Percentiles rank a stretch among this genome's conserved stretches.
phyloP scores from a whole-genome alignment of 2,329 filamentous ascomycete species.

The Ophiostoma montium region DNA sequence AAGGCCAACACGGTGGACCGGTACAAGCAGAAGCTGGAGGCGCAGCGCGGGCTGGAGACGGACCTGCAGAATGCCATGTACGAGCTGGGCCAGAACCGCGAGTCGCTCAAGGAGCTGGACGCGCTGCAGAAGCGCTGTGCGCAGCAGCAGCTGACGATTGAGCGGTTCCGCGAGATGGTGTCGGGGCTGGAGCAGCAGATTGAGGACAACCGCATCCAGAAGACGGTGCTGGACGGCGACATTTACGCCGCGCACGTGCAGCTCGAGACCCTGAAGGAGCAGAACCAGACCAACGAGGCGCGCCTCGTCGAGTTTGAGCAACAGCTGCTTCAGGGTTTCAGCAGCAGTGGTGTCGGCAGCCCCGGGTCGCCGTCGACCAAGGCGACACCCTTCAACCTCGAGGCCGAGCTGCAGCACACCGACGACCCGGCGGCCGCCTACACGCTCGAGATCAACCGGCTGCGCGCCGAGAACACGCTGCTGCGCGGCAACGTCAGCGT shows the following conservation, averaged over 20 bases:
- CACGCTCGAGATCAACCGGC: slow-evolving; percentile 38
- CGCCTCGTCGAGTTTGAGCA: slow-evolving; percentile 47
- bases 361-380: neutral
- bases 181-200: slow-evolving; percentile 20
- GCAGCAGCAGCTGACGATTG: slow-evolving; percentile 15
- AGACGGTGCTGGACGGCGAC: slow-evolving; percentile 29
- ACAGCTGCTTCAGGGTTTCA: slow-evolving; percentile 31
- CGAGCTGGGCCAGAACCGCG: slow-evolving; percentile 38
- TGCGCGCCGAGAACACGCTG: slow-evolving; percentile 48
- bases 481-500: slow-evolving; percentile 40
- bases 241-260: slow-evolving; percentile 28
- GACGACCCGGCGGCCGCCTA: slow-evolving; percentile 25
- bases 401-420: slow-evolving; percentile 44
- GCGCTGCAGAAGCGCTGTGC: slow-evolving; percentile 20
- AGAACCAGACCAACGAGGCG: slow-evolving; percentile 33
- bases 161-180: slow-evolving; percentile 17
- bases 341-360: slow-evolving; percentile 5
- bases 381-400: slow-evolving; percentile 31
- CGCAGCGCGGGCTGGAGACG: slow-evolving; percentile 38
- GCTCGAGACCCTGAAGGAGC: slow-evolving; percentile 25
- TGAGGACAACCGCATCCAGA: slow-evolving; percentile 29
- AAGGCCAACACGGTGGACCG: slow-evolving; percentile 50
- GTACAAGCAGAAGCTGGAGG: slow-evolving; percentile 48
- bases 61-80: slow-evolving; percentile 42
- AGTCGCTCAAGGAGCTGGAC: slow-evolving; percentile 26